These are phyloP conservation scores for Epichloe sibirici DNA, from an alignment of 2,329 filamentous ascomycete species.

Conservation along the genomic window DNA sequence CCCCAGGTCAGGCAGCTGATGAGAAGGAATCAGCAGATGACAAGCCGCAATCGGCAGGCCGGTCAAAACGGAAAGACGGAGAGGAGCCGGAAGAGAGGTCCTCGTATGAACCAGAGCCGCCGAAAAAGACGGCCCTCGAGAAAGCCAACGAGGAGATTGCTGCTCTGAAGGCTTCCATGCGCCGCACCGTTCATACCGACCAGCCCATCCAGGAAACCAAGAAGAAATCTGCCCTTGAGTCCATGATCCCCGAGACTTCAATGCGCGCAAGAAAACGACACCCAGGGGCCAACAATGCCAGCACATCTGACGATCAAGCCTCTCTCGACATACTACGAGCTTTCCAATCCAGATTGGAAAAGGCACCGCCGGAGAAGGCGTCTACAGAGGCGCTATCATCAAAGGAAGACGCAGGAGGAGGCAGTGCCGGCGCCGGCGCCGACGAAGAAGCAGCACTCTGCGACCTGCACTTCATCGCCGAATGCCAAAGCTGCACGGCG, in stretches of 20 bases:
- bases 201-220: slow-evolving; percentile 37
- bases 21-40: background rate
- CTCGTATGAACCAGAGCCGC: slow-evolving; percentile 16
- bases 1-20: background rate
- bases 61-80: slow-evolving; percentile 1
- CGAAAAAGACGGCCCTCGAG: slow-evolving; percentile 44
- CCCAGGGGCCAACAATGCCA: slow-evolving; percentile 39
- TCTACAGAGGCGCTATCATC: slow-evolving; percentile 25
- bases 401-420: slow-evolving; percentile 20
- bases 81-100: slow-evolving; percentile 12
- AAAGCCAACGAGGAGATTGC: slow-evolving; percentile 70
- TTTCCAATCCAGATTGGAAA: slow-evolving; percentile 68
- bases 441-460: slow-evolving; percentile 68
- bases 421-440: slow-evolving; percentile 2
- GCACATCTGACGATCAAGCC: slow-evolving; percentile 46
- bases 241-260: slow-evolving; percentile 61
- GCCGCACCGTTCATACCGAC: slow-evolving; percentile 42
- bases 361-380: slow-evolving; percentile 31
- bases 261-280: slow-evolving; percentile 59
- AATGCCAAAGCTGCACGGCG: slow-evolving; percentile 81
- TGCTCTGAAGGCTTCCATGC: slow-evolving; percentile 71
- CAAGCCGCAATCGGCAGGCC: background rate
- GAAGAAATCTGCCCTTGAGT: slow-evolving; percentile 56
- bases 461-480: slow-evolving; percentile 89
- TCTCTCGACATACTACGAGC: slow-evolving; percentile 61